These are phyloP conservation scores for Emmonsiellopsis sp. DNA, from an alignment of 2,329 filamentous ascomycete genomes.

Conservation along the genomic window DNA sequence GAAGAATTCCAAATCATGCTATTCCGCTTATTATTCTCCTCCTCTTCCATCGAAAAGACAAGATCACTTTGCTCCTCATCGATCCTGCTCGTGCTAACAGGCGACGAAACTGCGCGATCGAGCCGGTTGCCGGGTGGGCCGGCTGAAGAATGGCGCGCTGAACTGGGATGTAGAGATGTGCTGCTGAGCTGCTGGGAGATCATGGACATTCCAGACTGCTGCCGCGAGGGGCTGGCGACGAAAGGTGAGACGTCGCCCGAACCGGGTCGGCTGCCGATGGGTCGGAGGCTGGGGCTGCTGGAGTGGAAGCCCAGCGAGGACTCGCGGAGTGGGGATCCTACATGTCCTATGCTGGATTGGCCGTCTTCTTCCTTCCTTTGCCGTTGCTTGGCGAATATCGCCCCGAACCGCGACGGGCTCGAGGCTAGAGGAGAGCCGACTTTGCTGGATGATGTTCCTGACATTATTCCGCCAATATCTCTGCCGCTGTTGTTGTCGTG, in stretches of 20 bases:
- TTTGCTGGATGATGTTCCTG: conserved; percentile 39
- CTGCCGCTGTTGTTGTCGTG: conserved; percentile 38
- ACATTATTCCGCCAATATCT: conserved; percentile 43
- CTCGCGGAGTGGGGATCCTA: conserved; percentile 59
- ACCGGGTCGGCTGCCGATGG: conserved; percentile 39
- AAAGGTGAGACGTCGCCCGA: conserved; percentile 43
- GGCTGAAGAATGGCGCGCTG: conserved; percentile 28
- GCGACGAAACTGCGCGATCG: conserved; percentile 38
- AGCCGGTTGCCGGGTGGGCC: conserved; percentile 26
- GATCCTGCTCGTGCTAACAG: conserved; percentile 36
- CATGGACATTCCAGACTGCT: conserved; percentile 52
- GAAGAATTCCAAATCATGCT: conserved; percentile 26
- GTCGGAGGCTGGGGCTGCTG: conserved; percentile 37
- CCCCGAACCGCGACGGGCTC: conserved; percentile 55
- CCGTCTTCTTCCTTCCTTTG: conserved; percentile 44
- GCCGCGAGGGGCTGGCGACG: conserved; percentile 47
- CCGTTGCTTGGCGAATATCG: conserved; percentile 46
- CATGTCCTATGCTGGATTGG: conserved; percentile 46
- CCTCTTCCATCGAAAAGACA: conserved; percentile 44
- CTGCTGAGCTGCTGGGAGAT: conserved; percentile 49
- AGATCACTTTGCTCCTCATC: conserved; percentile 41
- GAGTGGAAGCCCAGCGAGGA: conserved; percentile 44
- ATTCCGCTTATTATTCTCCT: conserved; percentile 37
- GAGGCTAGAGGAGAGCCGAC: conserved; percentile 49
- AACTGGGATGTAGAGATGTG: conserved; percentile 35